These are phyloP conservation scores for Encephalitozoon cuniculi DNA, from an alignment of 371 early-diverging fungal species.

Conservation along the genomic window DNA sequence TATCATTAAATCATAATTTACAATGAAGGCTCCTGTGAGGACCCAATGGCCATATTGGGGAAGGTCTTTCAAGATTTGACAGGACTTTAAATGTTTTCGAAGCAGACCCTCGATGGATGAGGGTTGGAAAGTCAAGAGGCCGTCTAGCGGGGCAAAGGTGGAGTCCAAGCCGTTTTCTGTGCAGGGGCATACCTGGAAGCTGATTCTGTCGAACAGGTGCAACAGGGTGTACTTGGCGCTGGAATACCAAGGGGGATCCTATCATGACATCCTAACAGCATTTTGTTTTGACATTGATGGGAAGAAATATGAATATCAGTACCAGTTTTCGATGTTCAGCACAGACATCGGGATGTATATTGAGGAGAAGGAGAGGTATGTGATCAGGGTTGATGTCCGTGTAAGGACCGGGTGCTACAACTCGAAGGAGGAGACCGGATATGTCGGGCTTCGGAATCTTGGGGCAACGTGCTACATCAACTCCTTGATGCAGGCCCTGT, in stretches of 20 bases:
- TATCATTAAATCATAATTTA: background rate
- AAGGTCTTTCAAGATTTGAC: background rate
- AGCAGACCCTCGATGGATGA: background rate
- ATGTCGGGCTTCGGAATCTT: conserved; percentile 77
- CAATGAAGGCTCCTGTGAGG: background rate
- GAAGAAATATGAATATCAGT: background rate
- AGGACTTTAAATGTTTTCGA: conserved; percentile 8
- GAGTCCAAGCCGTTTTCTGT: background rate
- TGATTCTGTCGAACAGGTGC: background rate
- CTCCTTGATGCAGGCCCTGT: conserved; percentile 87
- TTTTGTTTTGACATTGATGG: conserved; percentile 14
- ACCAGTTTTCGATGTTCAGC: conserved; percentile 29
- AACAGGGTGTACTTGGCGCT: background rate
- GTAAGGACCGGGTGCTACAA: conserved; percentile 11
- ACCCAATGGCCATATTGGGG: background rate
- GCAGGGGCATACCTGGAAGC: background rate
- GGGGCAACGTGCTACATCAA: conserved; percentile 99
- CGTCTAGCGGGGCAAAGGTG: background rate
- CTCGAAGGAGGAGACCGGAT: conserved; percentile 15
- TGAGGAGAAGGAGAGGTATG: background rate
- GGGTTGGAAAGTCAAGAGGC: conserved; percentile 3
- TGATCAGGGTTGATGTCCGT: background rate
- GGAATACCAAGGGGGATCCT: conserved; percentile 15
- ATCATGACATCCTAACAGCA: conserved; percentile 10
- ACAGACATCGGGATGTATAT: conserved; percentile 18